Evolutionary conservation across 345 rosid genomes (phyloP).

Genomic region (Citrus maxima): DNA sequence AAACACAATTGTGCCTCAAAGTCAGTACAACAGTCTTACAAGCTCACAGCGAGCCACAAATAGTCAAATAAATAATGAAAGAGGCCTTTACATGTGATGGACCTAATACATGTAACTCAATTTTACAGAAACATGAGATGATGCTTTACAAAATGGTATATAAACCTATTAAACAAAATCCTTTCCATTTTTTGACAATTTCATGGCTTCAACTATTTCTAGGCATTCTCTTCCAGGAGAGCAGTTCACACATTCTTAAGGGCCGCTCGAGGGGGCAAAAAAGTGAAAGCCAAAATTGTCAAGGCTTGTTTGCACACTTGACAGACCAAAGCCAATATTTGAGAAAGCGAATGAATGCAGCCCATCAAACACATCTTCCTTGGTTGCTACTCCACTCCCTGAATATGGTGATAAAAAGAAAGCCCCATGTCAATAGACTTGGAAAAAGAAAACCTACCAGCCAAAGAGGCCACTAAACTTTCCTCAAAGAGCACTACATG

Average conservation of each 20-base stretch:
- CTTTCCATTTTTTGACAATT: conserved; percentile 16
- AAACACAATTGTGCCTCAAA: conserved; percentile 18
- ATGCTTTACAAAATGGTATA: conserved; percentile 16
- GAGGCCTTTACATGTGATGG: conserved; percentile 28
- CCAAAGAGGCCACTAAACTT: conserved; percentile 27
- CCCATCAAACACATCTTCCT: conserved; percentile 41
- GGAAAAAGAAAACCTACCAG: conserved; percentile 9
- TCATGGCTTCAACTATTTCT: conserved; percentile 19
- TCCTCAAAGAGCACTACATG: conserved; percentile 1
- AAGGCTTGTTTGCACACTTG: conserved; percentile 32
- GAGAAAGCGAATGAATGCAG: conserved; percentile 35
- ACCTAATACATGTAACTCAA: conserved; percentile 26
- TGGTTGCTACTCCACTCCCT: conserved; percentile 46
- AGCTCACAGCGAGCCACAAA: conserved; percentile 20
- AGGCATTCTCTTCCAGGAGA: conserved; percentile 20
- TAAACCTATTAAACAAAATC: conserved; percentile 16
- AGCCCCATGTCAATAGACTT: conserved; percentile 51
- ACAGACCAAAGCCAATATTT: conserved; percentile 35
- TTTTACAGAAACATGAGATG: conserved; percentile 17
- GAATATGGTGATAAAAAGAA: conserved; percentile 38
- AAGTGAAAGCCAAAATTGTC: conserved; percentile 15
- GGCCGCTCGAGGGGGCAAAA: conserved; percentile 1
- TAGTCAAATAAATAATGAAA: conserved; percentile 16
- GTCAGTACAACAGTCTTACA: conserved; percentile 26
- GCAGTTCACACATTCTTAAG: conserved; percentile 20